Percentiles rank a stretch among this genome's conserved stretches.
These are phyloP conservation scores for Narthecium ossifragum DNA, from an alignment of 106 monocot genomes.

Conservation along the genomic window DNA sequence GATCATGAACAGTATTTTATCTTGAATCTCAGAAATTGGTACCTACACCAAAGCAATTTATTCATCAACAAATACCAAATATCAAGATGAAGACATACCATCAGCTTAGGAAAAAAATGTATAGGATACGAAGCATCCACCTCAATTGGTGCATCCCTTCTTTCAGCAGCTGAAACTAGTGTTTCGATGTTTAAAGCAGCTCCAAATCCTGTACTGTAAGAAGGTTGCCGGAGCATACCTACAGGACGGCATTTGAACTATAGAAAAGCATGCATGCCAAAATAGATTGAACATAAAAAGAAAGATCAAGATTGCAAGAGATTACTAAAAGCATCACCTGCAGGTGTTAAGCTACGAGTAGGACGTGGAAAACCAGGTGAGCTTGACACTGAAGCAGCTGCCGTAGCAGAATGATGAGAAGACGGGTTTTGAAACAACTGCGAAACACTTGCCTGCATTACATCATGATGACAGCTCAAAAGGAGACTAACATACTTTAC, in stretches of 20 bases:
- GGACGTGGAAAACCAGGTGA: constrained; percentile 56
- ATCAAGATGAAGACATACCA: neutral
- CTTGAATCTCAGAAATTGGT: constrained; percentile 79
- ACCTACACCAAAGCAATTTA: constrained; percentile 33
- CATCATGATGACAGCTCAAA: too few species aligned
- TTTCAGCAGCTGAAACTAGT: constrained; percentile 92
- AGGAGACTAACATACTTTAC: too few species aligned
- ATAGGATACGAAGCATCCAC: constrained; percentile 17
- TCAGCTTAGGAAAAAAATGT: neutral
- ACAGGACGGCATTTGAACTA: constrained; percentile 1
- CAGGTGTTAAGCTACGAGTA: constrained; percentile 35
- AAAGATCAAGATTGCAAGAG: neutral
- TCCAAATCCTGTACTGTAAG: constrained; percentile 80
- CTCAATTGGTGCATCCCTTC: constrained; percentile 85
- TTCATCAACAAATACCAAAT: neutral
- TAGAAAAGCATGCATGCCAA: neutral
- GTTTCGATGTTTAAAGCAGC: constrained; percentile 95
- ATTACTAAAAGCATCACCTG: constrained; percentile 36
- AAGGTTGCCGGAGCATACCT: constrained; percentile 75
- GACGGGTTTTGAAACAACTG: constrained; percentile 25
- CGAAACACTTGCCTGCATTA: constrained; percentile 5
- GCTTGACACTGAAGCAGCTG: constrained; percentile 34
- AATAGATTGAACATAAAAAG: neutral
- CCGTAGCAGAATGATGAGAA: constrained; percentile 39
- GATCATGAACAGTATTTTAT: constrained; percentile 93